phyloP scores from a whole-genome alignment of 1,139 yeast genomes.

The Komagataea norvegica region DNA sequence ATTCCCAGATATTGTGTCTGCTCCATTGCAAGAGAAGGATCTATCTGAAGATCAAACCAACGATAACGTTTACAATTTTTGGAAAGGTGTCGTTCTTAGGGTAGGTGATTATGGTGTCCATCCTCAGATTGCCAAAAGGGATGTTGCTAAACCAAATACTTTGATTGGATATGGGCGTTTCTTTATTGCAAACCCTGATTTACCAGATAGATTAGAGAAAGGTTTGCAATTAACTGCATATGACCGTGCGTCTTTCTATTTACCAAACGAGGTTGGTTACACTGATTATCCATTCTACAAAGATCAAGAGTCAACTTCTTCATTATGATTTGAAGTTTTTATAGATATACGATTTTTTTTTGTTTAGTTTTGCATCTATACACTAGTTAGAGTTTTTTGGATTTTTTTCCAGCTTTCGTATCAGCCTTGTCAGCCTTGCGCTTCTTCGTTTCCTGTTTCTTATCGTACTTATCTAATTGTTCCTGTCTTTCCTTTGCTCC shows the following conservation, averaged over 20 bases:
- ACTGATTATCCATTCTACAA: slow-evolving; percentile 27
- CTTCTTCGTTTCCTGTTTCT: slow-evolving; percentile 28
- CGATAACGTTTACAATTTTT: slow-evolving; percentile 28
- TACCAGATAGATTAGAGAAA: slow-evolving; percentile 36
- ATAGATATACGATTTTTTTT: neutral
- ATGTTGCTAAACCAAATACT: slow-evolving; percentile 28
- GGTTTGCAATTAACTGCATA: slow-evolving; percentile 30
- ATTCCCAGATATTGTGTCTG: slow-evolving; percentile 21
- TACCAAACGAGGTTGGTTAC: slow-evolving; percentile 31
- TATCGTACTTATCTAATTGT: slow-evolving; percentile 33
- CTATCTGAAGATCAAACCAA: slow-evolving; percentile 15
- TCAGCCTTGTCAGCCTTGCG: slow-evolving; percentile 18
- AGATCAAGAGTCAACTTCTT: no score
- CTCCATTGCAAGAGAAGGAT: neutral
- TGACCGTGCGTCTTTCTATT: slow-evolving; percentile 33
- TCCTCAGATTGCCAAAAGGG: slow-evolving; percentile 21
- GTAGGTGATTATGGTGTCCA: slow-evolving; percentile 36
- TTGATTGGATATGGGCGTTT: slow-evolving; percentile 43
- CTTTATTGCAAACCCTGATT: slow-evolving; percentile 47
- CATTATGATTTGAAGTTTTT: neutral
- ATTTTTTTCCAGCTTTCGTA: slow-evolving; percentile 14
- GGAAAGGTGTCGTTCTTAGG: slow-evolving; percentile 37
- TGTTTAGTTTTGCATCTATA: neutral
- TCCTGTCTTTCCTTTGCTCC: slow-evolving; percentile 58
- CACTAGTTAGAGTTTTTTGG: no score